Base-by-base conservation (phyloP, 108 stramenopile species). In the Mediolabrus comicus region DNA sequence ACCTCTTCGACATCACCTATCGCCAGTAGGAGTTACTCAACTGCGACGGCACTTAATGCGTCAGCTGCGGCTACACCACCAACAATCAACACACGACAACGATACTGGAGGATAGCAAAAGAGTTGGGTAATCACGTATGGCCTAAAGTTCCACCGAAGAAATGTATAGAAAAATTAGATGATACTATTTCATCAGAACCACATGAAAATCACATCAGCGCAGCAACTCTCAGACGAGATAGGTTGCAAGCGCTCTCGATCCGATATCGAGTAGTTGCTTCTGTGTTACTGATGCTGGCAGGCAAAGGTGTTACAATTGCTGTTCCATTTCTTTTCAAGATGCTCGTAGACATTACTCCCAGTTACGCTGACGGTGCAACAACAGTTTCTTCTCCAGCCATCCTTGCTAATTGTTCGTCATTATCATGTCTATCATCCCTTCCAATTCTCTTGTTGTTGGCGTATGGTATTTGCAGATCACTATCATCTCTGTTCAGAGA, bases 321-420 rank as follows among this genome's bases (percentile, higher is more conserved):
- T 60, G 93, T 97, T 27, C 98, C 98, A 24, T 99, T 95, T 64
- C 72, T 98, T 27, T 98, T 99, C 91, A 99, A 99, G 53, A 64
- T 75, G 34, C 53, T 98, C 61, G 94, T 99, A 8, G 98, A 99
- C 72, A 39, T 84, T 14, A 27, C 89, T 14, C 79, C 82, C 16
- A 62, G 28, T 19, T 56, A 39, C 9, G 46, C 46, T 8, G 46
- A 49, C 0, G 46, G 46, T 30, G 22, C 25, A 17, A 1, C 74
- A 34, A n/a, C 52, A 2, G 11, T 35, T n/a, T n/a, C n/a, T n/a
- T n/a, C n/a, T n/a, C n/a, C n/a, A n/a, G n/a, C n/a, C n/a, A n/a
- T n/a, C 41, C 4, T 41, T 10, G 35, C 52, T 19, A 58, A 68
- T 17, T 30, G 29, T 4, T 30, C 53, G 22, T 16, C 38, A 19